Evolutionary conservation across 345 rosid genomes (phyloP).

Genomic region (Eucalyptus cloeziana): DNA sequence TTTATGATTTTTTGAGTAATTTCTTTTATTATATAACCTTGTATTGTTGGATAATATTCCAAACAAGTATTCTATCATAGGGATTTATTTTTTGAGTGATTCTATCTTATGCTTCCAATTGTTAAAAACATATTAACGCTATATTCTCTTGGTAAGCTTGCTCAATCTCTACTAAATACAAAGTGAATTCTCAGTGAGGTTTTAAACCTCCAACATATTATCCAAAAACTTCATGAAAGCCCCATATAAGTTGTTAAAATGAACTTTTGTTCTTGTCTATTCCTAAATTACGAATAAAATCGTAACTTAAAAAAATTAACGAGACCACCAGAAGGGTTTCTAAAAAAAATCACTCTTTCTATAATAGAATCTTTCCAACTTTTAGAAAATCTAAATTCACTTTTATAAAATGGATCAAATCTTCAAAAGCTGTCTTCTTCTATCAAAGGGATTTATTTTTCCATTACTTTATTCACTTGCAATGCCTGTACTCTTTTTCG

Average conservation of each 20-base stretch:
- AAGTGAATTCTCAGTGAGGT: background rate
- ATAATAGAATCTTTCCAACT: background rate
- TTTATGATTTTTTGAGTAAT: background rate
- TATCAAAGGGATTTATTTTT: background rate
- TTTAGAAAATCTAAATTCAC: background rate
- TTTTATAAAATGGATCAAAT: background rate
- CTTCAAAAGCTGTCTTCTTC: background rate
- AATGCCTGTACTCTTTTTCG: background rate
- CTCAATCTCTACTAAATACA: background rate
- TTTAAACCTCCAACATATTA: background rate
- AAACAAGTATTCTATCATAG: background rate
- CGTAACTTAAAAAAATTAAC: background rate
- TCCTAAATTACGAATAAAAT: background rate
- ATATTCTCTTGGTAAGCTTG: background rate
- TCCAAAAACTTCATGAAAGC: background rate
- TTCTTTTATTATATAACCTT: background rate
- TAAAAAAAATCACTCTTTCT: background rate
- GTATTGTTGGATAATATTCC: background rate
- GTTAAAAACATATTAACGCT: background rate
- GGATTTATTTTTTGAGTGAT: background rate
- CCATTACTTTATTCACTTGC: background rate
- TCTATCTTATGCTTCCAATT: background rate
- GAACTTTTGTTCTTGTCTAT: background rate
- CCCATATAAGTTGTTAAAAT: background rate
- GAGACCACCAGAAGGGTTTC: background rate